These are phyloP conservation scores for Lycium barbarum DNA, from an alignment of 257 asterid genomes.

Conservation along the genomic window DNA sequence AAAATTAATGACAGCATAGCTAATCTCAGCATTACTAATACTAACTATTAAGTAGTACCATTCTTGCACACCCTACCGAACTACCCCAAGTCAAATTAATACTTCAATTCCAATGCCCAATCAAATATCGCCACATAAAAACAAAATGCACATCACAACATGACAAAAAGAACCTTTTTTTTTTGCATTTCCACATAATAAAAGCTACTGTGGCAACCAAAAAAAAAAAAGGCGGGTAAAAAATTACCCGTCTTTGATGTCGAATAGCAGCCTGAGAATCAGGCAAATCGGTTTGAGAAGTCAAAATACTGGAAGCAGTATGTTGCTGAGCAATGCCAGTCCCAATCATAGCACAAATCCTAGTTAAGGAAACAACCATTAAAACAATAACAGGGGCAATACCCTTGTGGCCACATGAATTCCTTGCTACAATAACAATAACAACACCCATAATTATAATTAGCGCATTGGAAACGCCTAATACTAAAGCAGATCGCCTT, in stretches of 20 bases:
- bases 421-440: not conserved
- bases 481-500: slow-evolving; percentile 30
- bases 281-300: slow-evolving; percentile 9
- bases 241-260: slow-evolving; percentile 33
- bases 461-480: slow-evolving; percentile 33
- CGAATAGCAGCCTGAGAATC: not conserved
- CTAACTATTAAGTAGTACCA: too few species aligned
- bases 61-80: too few species aligned
- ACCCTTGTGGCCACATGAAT: not conserved
- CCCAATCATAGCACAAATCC: slow-evolving; percentile 36
- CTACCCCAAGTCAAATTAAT: not conserved
- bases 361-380: slow-evolving; percentile 24
- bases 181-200: too few species aligned
- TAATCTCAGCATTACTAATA: too few species aligned
- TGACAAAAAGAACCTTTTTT: too few species aligned
- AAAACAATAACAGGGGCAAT: not conserved
- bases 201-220: not conserved
- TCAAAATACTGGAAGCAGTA: slow-evolving; percentile 29
- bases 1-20: too few species aligned
- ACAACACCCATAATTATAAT: slow-evolving; percentile 20
- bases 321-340: slow-evolving; percentile 35
- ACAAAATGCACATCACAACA: not conserved
- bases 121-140: not conserved
- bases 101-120: not conserved
- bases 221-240: not conserved